Percentiles rank a stretch among this genome's conserved stretches.
These are phyloP conservation scores for Cladorrhinum sp. DNA, from an alignment of 2,329 filamentous ascomycete genomes.

Conservation along the genomic window DNA sequence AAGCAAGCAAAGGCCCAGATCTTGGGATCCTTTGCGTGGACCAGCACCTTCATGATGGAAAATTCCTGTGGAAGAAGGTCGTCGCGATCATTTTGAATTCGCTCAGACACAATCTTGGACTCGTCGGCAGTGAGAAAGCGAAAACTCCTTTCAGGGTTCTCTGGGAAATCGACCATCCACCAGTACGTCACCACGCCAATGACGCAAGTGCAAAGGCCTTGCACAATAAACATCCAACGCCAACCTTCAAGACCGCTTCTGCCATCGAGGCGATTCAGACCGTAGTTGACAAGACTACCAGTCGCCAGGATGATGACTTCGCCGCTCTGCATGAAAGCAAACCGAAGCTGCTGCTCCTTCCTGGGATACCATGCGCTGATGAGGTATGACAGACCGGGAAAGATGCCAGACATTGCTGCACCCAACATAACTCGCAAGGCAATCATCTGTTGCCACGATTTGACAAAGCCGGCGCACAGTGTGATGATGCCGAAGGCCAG, in stretches of 20 bases:
- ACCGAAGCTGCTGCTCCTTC: slow-evolving; percentile 63
- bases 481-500: slow-evolving; percentile 63
- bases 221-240: slow-evolving; percentile 68
- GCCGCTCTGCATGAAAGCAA: slow-evolving; percentile 61
- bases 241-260: slow-evolving; percentile 56
- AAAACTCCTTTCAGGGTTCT: slow-evolving; percentile 54
- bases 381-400: slow-evolving; percentile 50
- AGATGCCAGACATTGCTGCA: slow-evolving; percentile 56
- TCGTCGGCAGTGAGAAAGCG: slow-evolving; percentile 57
- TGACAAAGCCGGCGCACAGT: slow-evolving; percentile 65
- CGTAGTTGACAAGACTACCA: slow-evolving; percentile 65
- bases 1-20: slow-evolving; percentile 62
- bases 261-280: slow-evolving; percentile 61
- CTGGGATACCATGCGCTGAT: slow-evolving; percentile 61
- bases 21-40: slow-evolving; percentile 57
- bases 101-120: slow-evolving; percentile 50
- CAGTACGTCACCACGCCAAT: slow-evolving; percentile 61
- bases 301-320: slow-evolving; percentile 65
- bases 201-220: slow-evolving; percentile 58
- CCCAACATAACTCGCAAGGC: slow-evolving; percentile 63
- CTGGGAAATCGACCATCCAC: slow-evolving; percentile 70
- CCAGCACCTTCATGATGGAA: slow-evolving; percentile 50
- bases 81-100: slow-evolving; percentile 59
- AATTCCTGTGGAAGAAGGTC: slow-evolving; percentile 58
- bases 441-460: slow-evolving; percentile 68